Conservation (phyloP, 2,329 filamentous ascomycete species). For the Ceratocystis destructans region DNA sequence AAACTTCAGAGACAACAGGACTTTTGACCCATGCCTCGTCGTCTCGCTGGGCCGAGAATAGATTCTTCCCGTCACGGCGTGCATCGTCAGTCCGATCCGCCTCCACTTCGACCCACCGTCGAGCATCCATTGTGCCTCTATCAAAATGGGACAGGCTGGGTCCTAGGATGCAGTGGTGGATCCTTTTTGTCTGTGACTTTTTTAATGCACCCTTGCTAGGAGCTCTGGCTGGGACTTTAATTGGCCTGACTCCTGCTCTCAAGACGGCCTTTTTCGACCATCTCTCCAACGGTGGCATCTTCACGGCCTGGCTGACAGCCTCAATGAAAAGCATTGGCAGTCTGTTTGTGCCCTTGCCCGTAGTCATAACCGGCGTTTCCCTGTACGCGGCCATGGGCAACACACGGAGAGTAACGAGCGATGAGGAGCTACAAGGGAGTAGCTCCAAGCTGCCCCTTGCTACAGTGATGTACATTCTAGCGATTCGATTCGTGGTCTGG, state of each 20-base stretch:
- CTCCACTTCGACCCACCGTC: slow-evolving; percentile 1
- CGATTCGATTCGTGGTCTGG: slow-evolving; percentile 48
- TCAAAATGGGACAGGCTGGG: slow-evolving; percentile 12
- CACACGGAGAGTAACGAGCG: slow-evolving; percentile 13
- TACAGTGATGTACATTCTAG: slow-evolving; percentile 37
- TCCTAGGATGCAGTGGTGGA: slow-evolving; percentile 24
- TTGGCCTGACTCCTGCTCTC: slow-evolving; percentile 46
- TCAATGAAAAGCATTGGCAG: slow-evolving; percentile 48
- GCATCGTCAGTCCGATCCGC: slow-evolving; percentile 20
- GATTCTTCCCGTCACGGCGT: background rate
- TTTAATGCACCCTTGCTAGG: slow-evolving; percentile 50
- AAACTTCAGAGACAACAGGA: background rate
- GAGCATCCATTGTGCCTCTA: background rate
- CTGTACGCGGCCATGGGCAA: slow-evolving; percentile 38
- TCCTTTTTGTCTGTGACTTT: slow-evolving; percentile 33
- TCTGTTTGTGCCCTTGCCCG: slow-evolving; percentile 50
- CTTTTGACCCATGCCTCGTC: background rate
- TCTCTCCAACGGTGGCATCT: slow-evolving; percentile 44
- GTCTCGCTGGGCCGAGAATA: slow-evolving; percentile 2
- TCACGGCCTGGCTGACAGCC: slow-evolving; percentile 52
- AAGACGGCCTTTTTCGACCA: slow-evolving; percentile 49
- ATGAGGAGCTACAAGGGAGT: slow-evolving; percentile 27
- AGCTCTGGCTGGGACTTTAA: slow-evolving; percentile 41
- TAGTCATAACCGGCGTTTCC: slow-evolving; percentile 54
- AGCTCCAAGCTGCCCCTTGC: slow-evolving; percentile 33